A percentile compares a stretch with the other conserved stretches of the same genome.
phyloP scores from a whole-genome alignment of 2,329 filamentous ascomycete species.

The Aspergillus pseudonomiae region DNA sequence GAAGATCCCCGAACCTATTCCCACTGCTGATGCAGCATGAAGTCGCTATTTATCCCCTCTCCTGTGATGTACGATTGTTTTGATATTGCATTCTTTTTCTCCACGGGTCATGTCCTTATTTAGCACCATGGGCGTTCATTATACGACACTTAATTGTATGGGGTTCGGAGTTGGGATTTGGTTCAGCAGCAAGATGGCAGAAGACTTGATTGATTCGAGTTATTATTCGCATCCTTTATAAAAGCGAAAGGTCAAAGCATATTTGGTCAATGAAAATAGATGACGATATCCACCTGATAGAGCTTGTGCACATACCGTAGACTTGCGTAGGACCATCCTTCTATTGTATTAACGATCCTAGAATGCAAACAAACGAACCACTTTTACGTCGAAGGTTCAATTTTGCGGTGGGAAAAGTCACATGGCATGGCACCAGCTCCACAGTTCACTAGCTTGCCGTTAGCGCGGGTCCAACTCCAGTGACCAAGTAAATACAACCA shows the following conservation, averaged over 20 bases:
- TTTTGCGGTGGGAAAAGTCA: not conserved
- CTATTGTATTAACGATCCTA: too few relatives aligned
- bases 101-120: conserved; percentile 18
- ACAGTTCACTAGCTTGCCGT: not conserved
- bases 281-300: conserved; percentile 8
- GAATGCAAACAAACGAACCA: not conserved
- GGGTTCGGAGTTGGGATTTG: conserved; percentile 19
- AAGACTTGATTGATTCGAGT: not conserved
- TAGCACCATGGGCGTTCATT: conserved; percentile 31
- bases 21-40: conserved; percentile 78
- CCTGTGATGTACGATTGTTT: conserved; percentile 13
- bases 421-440: not conserved
- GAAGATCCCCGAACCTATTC: conserved; percentile 76
- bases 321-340: not conserved
- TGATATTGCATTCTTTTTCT: conserved; percentile 13
- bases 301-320: not conserved
- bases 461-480: not conserved
- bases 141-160: conserved; percentile 16
- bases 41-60: conserved; percentile 10
- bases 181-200: not conserved
- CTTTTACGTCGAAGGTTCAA: not conserved
- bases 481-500: conserved; percentile 1
- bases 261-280: conserved; percentile 2
- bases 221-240: conserved; percentile 1
- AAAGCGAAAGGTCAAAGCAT: conserved; percentile 1